Evolutionary conservation across 2,329 filamentous ascomycete species (phyloP), one percentile per base, ranked within the genome.

Genomic region (Aspergillus sp.): DNA sequence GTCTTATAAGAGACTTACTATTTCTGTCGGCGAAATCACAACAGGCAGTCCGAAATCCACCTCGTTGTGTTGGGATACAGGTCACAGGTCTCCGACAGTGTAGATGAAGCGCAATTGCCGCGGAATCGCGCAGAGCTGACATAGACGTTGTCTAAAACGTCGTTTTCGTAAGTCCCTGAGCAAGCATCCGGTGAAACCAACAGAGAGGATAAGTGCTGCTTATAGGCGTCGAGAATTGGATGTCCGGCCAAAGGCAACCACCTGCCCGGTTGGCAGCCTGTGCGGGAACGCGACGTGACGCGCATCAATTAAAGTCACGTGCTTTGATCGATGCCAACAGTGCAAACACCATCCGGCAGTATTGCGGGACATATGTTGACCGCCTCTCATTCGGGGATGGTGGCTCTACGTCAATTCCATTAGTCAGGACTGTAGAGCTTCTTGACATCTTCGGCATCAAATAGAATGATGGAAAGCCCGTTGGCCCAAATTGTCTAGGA

Each of bases 261-360:
- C 52, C 50, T 36, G 24, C 36, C 32, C 56, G 45, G 45, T 55
- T 55, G 56, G 53, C 52, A 42, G 50, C 62, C 52, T 56, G 49
- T 52, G 50, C 56, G 50, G 53, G 29, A 55, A 62, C 61, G 57
- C 62, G 61, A 67, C 63, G 58, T 64, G 62, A 66, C 66, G 65
- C 66, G 65, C 61, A 56, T 59, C 22, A 50, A 58, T 57, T 60
- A 36, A 32, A 16, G 18, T 65, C 66, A 67, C 65, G 66, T 68
- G 65, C 29, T 2, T 24, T 18, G 4, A 20, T n/a, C 10, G 6
- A 32, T 24, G n/a, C 46, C 47, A 54, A 54, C 36, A 42, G 32
- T 24, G 36, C 52, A 54, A 54, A 54, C 52, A 29, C 7, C 0
- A 20, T n/a, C 52, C 36, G 52, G 52, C 52, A 54, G 52, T 45